Base-by-base conservation (phyloP, 2,329 filamentous ascomycete genomes). In the Trichothecium roseum region DNA sequence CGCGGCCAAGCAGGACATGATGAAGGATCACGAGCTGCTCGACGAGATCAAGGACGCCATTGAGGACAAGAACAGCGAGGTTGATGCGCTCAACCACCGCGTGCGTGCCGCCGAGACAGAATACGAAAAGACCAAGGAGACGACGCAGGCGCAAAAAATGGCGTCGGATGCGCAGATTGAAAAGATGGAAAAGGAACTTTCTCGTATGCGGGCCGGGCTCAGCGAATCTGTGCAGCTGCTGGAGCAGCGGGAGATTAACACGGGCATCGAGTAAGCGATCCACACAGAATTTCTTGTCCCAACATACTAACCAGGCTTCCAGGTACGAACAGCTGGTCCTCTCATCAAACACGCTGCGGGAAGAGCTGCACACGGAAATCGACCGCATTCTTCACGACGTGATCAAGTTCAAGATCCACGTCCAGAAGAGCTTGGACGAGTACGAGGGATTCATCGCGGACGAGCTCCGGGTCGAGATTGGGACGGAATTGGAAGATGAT, bases 131-230 rank as follows among this genome's bases (percentile, higher is more conserved):
- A 88, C 86, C 15, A 89, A 89, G 53, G 91, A 95, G 67, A 62
- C 73, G 40, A 89, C 84, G 7, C 84, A 74, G 31, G 84, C 87
- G 14, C 86, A 94, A 55, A 93, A 93, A 62, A 75, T 89, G 54
- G 81, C 80, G 7, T 85, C 81, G 3, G 91, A 96, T 54, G 78
- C 88, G 8, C 89, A 96, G 57, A 94, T 98, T 49, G 91, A 98
- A 60, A 91, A 91, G 66, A 93, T 95, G 81, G 91, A 98, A 62
- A 95, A 94, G 60, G 88, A 98, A 56, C 66, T 98, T n/a, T 83
- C 84, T 32, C 85, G 87, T 55, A 94, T 96, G 85, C 74, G 88
- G 29, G 75, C 81, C 3, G 81, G 81, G 9, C 66, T 95, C 20
- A 81, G 77, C 3, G 89, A 95, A 56, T 87, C 80, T 24, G 83